These are phyloP conservation scores for Lachnellula cervina DNA, from an alignment of 2,329 filamentous ascomycete species.

Conservation along the genomic window DNA sequence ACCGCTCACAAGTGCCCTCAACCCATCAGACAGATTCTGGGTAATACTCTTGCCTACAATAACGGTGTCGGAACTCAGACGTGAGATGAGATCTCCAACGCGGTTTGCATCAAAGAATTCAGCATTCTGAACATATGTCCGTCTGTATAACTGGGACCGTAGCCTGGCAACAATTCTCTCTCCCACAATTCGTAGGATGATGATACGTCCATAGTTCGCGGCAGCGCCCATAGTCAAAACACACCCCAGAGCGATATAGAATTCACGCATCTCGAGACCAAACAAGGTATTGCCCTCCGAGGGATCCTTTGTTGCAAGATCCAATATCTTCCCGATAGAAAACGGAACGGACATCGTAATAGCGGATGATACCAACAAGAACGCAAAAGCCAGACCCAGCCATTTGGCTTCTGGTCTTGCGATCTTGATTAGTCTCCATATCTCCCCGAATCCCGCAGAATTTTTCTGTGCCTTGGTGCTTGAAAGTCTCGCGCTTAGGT, in stretches of 20 bases:
- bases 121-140: slow-evolving; percentile 94
- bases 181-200: slow-evolving; percentile 88
- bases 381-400: slow-evolving; percentile 72
- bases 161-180: slow-evolving; percentile 90
- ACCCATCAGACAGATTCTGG: slow-evolving; percentile 94
- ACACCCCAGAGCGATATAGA: slow-evolving; percentile 74
- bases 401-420: slow-evolving; percentile 78
- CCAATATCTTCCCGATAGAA: slow-evolving; percentile 91
- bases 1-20: slow-evolving; percentile 85
- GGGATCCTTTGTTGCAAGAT: slow-evolving; percentile 74
- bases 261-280: slow-evolving; percentile 78
- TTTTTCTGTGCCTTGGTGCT: slow-evolving; percentile 60
- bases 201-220: slow-evolving; percentile 90
- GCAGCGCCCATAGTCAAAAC: slow-evolving; percentile 78
- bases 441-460: slow-evolving; percentile 64
- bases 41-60: slow-evolving; percentile 99
- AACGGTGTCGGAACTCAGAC: slow-evolving; percentile 91
- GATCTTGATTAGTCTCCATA: slow-evolving; percentile 84
- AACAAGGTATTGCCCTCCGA: slow-evolving; percentile 68
- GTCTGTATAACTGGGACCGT: slow-evolving; percentile 81
- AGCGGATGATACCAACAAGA: slow-evolving; percentile 81
- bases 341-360: slow-evolving; percentile 97
- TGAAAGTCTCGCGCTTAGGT: slow-evolving; percentile 79
- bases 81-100: slow-evolving; percentile 91
- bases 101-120: slow-evolving; percentile 99